Percentiles rank a stretch among this genome's conserved stretches.
phyloP scores from a whole-genome alignment of 768 basidiomycete species.

The Tulasnella calospora region DNA sequence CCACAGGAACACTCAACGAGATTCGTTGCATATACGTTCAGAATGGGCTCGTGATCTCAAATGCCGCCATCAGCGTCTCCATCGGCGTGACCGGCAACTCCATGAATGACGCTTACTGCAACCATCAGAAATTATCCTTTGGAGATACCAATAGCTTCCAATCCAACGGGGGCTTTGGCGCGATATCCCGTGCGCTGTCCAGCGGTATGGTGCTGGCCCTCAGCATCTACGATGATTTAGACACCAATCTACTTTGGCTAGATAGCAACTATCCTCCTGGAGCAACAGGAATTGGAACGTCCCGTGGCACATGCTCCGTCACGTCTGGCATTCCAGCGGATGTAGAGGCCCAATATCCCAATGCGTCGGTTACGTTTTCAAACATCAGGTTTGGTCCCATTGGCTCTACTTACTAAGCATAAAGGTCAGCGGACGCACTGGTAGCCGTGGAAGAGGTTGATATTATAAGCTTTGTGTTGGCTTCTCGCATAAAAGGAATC shows the following conservation, averaged over 20 bases:
- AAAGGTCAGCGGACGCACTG: no score
- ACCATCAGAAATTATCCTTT: slow-evolving; percentile 43
- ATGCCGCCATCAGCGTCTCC: not conserved
- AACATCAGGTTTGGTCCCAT: not conserved
- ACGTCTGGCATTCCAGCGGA: not conserved
- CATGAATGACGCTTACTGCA: slow-evolving; percentile 49
- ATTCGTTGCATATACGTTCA: slow-evolving; percentile 8
- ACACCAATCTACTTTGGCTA: not conserved
- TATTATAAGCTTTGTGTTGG: no score
- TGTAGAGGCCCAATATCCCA: not conserved
- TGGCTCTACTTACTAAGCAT: not conserved
- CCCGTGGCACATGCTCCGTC: not conserved
- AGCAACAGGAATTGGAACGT: not conserved
- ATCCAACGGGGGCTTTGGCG: slow-evolving; percentile 40
- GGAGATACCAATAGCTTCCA: slow-evolving; percentile 44
- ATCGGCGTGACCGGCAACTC: slow-evolving; percentile 35
- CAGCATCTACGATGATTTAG: not conserved
- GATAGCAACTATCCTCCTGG: not conserved
- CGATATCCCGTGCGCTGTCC: not conserved
- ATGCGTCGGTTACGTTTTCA: not conserved
- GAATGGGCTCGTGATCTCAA: not conserved
- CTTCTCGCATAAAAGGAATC: no score
- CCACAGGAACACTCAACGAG: not conserved
- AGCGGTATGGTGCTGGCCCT: not conserved
- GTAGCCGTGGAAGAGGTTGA: no score